These are phyloP conservation scores for Leonotis leonurus DNA, from an alignment of 257 asterid species.

Conservation along the genomic window DNA sequence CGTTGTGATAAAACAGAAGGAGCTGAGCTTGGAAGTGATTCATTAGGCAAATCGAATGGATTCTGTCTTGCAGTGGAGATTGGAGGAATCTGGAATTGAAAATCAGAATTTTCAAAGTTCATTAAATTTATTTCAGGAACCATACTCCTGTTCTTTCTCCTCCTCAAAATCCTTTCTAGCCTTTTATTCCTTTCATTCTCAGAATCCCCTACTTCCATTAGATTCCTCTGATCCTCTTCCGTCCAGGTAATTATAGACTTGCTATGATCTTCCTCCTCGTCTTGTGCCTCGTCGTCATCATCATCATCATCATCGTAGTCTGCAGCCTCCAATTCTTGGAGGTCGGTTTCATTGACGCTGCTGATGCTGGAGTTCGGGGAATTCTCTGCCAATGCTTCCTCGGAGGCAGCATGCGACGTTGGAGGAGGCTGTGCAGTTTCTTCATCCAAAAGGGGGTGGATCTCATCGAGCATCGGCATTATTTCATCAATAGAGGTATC, in stretches of 20 bases:
- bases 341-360: constrained; percentile 35
- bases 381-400: constrained; percentile 33
- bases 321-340: constrained; percentile 23
- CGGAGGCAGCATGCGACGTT: constrained; percentile 41
- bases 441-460: constrained; percentile 83
- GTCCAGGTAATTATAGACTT: constrained; percentile 51
- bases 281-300: constrained; percentile 34
- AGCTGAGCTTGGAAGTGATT: constrained; percentile 55
- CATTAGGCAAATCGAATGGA: constrained; percentile 57
- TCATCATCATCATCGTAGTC: constrained; percentile 40
- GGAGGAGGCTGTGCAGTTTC: constrained; percentile 47
- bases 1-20: constrained; percentile 41
- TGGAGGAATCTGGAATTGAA: constrained; percentile 44
- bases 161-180: constrained; percentile 44
- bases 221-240: constrained; percentile 59
- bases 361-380: constrained; percentile 31
- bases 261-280: constrained; percentile 24
- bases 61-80: constrained; percentile 57
- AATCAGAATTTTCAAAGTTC: constrained; percentile 60
- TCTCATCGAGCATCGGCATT: constrained; percentile 91
- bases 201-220: constrained; percentile 45
- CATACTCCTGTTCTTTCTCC: constrained; percentile 39
- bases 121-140: constrained; percentile 63
- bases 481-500: constrained; percentile 81
- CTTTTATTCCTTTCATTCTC: constrained; percentile 53